These are phyloP conservation scores for Clarkia xantiana DNA, from an alignment of 345 rosid genomes.

Conservation along the genomic window DNA sequence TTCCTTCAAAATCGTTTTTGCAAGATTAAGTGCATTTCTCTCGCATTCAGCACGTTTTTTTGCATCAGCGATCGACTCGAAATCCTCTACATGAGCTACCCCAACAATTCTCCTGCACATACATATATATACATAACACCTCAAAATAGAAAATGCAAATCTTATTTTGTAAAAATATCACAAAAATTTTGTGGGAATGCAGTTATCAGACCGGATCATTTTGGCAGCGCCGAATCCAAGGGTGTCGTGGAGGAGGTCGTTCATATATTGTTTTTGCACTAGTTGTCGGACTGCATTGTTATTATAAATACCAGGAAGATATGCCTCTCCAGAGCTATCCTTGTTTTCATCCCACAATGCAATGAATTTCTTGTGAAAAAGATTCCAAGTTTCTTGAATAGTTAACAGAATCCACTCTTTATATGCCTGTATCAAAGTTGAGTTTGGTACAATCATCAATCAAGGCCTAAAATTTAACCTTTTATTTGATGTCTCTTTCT, in stretches of 20 bases:
- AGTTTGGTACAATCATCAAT: too few species aligned
- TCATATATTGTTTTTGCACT: constrained; percentile 46
- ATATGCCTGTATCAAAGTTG: constrained; percentile 30
- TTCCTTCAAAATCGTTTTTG: constrained; percentile 56
- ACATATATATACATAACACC: background rate
- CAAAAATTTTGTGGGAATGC: background rate
- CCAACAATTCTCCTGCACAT: constrained; percentile 75
- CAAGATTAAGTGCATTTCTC: constrained; percentile 53
- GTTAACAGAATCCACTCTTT: constrained; percentile 68
- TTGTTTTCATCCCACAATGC: constrained; percentile 64
- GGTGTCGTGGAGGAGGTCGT: constrained; percentile 58
- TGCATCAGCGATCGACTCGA: constrained; percentile 63
- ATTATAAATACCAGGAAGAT: constrained; percentile 64
- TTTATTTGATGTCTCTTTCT: too few species aligned
- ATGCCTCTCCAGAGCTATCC: constrained; percentile 81
- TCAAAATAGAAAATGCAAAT: background rate
- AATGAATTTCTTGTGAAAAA: constrained; percentile 46
- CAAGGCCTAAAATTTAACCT: too few species aligned
- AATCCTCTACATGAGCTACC: constrained; percentile 93
- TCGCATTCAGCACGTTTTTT: constrained; percentile 57
- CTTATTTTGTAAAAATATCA: background rate
- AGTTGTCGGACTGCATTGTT: constrained; percentile 47
- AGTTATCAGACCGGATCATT: constrained; percentile 64
- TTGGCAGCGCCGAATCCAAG: constrained; percentile 96
- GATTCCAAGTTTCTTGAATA: constrained; percentile 65